Evolutionary conservation across 768 basidiomycete species (phyloP).

Genomic region (Pisolithus tinctorius): DNA sequence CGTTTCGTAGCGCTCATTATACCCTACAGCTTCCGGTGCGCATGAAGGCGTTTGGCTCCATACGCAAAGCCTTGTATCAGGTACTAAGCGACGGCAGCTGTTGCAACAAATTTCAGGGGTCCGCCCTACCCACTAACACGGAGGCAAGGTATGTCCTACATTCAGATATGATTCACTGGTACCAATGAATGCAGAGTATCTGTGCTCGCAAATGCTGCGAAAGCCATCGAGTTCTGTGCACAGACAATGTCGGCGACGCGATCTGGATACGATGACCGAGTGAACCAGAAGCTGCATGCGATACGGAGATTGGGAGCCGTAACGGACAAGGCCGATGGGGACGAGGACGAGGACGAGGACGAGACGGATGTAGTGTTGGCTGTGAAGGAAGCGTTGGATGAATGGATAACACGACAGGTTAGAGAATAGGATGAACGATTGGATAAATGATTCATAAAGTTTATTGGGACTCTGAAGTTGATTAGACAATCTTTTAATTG

Average conservation of each 20-base stretch:
- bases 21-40: conserved; percentile 29
- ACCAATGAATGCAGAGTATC: conserved; percentile 27
- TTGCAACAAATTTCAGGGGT: conserved; percentile 23
- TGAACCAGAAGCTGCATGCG: conserved; percentile 25
- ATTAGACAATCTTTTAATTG: neutral
- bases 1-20: neutral
- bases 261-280: conserved; percentile 41
- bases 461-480: too few relatives aligned
- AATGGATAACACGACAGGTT: conserved; percentile 3
- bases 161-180: neutral
- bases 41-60: conserved; percentile 28
- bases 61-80: conserved; percentile 34
- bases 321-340: conserved; percentile 13
- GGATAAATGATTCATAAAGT: too few relatives aligned
- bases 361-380: conserved; percentile 30
- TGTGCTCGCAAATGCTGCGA: conserved; percentile 36
- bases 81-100: conserved; percentile 9
- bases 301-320: conserved; percentile 26
- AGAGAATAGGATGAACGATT: neutral
- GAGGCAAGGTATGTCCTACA: conserved; percentile 19
- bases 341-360: conserved; percentile 32
- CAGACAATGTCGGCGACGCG: conserved; percentile 45
- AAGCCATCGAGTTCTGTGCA: conserved; percentile 40
- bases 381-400: conserved; percentile 15
- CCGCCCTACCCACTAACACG: conserved; percentile 8